Evolutionary conservation across 306 rosid species (phyloP).

Genomic region (Mimosa pudica): DNA sequence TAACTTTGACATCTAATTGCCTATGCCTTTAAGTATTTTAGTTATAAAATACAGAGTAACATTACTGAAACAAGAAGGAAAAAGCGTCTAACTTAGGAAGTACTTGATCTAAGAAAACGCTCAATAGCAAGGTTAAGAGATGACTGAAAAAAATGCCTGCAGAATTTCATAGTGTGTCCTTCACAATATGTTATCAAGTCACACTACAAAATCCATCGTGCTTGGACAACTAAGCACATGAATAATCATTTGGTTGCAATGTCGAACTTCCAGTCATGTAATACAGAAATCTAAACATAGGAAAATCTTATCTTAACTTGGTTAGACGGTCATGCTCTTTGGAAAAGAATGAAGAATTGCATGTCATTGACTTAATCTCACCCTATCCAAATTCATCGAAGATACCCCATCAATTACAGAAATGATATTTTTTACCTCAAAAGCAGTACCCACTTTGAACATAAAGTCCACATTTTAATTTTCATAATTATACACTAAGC

Average conservation of each 20-base stretch:
- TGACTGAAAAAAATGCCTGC: no score
- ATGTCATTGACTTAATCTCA: background rate
- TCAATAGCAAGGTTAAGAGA: no score
- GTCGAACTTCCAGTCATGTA: background rate
- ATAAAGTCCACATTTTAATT: background rate
- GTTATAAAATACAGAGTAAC: no score
- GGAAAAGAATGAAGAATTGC: background rate
- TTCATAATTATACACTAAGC: no score
- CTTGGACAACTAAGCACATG: background rate
- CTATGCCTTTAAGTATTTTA: no score
- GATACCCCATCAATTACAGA: background rate
- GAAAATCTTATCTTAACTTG: conserved; percentile 10
- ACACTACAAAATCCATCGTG: conserved; percentile 3
- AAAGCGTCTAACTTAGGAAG: no score
- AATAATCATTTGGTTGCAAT: conserved; percentile 1
- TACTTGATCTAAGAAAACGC: no score
- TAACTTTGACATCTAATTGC: no score
- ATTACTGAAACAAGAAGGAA: no score
- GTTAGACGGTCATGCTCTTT: background rate
- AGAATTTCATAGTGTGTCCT: conserved; percentile 7
- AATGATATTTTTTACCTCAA: background rate
- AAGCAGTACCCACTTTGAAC: conserved; percentile 21
- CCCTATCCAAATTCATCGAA: background rate
- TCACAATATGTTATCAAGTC: conserved; percentile 10
- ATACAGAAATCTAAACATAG: background rate